These are phyloP conservation scores for Pulveroboletus sp. DNA, from an alignment of 768 basidiomycete genomes.

Conservation along the genomic window DNA sequence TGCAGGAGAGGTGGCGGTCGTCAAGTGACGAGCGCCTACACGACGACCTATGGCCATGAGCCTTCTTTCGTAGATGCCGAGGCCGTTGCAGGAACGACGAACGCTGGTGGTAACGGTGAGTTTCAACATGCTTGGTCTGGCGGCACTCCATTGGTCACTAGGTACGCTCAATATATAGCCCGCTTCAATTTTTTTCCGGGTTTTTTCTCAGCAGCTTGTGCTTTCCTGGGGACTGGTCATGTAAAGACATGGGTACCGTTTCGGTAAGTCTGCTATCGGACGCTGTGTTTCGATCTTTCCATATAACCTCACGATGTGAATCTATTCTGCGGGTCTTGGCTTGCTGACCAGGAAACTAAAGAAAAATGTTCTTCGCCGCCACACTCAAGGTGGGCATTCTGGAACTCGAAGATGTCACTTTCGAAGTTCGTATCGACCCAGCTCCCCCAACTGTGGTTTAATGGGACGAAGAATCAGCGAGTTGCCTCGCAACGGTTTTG, in stretches of 20 bases:
- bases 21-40: slow-evolving; percentile 75
- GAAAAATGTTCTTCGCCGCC: no score
- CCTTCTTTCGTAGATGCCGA: neutral
- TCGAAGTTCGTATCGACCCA: neutral
- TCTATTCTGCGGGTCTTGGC: no score
- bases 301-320: slow-evolving; percentile 45
- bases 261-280: neutral
- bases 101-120: slow-evolving; percentile 59
- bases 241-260: neutral
- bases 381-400: no score
- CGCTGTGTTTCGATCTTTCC: neutral
- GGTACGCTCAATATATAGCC: slow-evolving; percentile 32
- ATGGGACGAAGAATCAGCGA: slow-evolving; percentile 37
- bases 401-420: no score
- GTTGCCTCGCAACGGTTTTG: neutral
- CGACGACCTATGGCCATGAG: slow-evolving; percentile 60
- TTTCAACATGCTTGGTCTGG: slow-evolving; percentile 63
- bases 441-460: slow-evolving; percentile 21
- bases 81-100: slow-evolving; percentile 13
- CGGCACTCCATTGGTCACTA: slow-evolving; percentile 65
- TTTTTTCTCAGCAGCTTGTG: slow-evolving; percentile 48
- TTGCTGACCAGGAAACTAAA: neutral
- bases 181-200: neutral
- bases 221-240: slow-evolving; percentile 51
- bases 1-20: slow-evolving; percentile 50